A percentile compares a stretch with the other conserved stretches of the same genome.
phyloP scores from a whole-genome alignment of 345 rosid genomes.

The Angophora floribunda region DNA sequence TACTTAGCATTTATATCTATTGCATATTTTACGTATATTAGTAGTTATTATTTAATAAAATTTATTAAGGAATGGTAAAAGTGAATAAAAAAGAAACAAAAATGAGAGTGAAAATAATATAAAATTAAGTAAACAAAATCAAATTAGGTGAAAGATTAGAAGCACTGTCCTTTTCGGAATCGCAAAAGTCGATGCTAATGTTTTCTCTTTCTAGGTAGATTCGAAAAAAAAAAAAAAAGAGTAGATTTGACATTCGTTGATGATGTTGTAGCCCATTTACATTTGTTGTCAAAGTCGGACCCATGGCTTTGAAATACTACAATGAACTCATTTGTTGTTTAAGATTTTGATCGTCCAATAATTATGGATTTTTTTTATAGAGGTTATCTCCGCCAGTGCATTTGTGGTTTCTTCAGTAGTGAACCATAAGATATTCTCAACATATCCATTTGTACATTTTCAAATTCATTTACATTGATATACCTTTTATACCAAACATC shows the following conservation, averaged over 20 bases:
- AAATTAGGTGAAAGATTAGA: fast-evolving
- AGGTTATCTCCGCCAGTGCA: background rate
- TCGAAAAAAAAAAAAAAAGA: too few species aligned
- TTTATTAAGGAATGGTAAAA: background rate
- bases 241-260: background rate
- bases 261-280: background rate
- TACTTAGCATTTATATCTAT: background rate
- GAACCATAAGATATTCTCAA: background rate
- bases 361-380: background rate
- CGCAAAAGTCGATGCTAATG: background rate
- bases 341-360: background rate
- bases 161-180: background rate
- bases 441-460: too few species aligned
- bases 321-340: background rate
- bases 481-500: too few species aligned
- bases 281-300: fast-evolving
- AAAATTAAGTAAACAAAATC: too few species aligned
- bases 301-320: background rate
- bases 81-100: too few species aligned
- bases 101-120: background rate
- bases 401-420: background rate
- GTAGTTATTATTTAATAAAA: too few species aligned
- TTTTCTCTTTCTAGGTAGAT: background rate
- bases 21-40: too few species aligned
- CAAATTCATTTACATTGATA: too few species aligned